Evolutionary conservation across 306 rosid genomes (phyloP), one percentile per base, ranked within the genome.

Genomic region (Prunus davidiana): DNA sequence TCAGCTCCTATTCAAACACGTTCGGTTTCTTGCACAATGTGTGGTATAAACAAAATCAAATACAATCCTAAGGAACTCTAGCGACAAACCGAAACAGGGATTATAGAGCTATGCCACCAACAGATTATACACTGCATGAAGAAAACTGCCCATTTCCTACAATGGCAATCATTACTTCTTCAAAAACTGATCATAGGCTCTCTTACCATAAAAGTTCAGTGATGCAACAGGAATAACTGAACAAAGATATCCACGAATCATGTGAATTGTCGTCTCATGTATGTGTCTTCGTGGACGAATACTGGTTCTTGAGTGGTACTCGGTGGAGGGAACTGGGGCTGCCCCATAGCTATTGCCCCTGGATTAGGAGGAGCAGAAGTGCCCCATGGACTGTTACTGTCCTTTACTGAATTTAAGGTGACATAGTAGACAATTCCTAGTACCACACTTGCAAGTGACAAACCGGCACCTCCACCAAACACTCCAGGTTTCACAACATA

Each of bases 221-320:
- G 8, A 16, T 11, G 69, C 12, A 6, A 43, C 19, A 38, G 5
- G 27, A 49, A 8, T 60, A 22, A 38, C 60, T 8, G 62, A 32
- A 16, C 67, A 14, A 60, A 25, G 24, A 25, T 62, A 19, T 74
- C 19, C 47, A 30, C 1, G 8, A 14, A 75, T 90, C 93, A 94
- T n/a, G 95, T 86, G 84, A 85, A 90, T 69, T 95, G 97, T 73
- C 97, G 84, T 76, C 97, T 86, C 50, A 83, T 79, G 30, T 92
- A 95, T 0, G 98, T 95, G 83, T 95, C 98, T 83, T 95, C 96
- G 3, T 89, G 98, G 47, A 95, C 95, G 64, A 92, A 94, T 3
- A 92, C 95, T 0, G 98, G 98, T 1, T 87, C 88, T n/a, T 86
- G 86, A 69, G 76, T 66, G 12, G 55, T 72, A 32, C 45, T 73